Evolutionary conservation across 2,329 filamentous ascomycete species (phyloP), one percentile per base, ranked within the genome.

Genomic region (Bisporella sp.): DNA sequence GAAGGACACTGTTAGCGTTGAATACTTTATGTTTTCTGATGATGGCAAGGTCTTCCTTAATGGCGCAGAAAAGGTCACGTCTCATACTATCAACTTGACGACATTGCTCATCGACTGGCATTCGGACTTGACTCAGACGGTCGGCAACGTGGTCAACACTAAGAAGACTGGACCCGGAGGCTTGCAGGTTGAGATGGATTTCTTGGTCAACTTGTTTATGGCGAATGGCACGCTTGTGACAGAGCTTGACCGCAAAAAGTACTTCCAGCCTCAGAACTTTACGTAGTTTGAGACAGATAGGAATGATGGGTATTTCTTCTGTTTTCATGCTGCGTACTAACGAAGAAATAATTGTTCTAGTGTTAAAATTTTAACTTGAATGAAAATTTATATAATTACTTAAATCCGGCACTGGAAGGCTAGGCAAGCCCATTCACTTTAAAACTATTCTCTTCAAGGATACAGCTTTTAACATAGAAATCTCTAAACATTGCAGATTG

Each of bases 131-230:
- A 56, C 57, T 1, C 63, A 67, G 28, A 67, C 57, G 1, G 21
- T 21, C 21, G 69, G 70, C 0, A 52, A 50, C 2, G 55, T 54
- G 0, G 55, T 55, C 5, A 63, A 58, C 1, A 68, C 61, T 1
- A 74, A 73, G 58, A 66, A 61, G 47, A 73, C 72, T 0, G 62
- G 68, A 5, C 55, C 62, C 0, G 62, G 57, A 1, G 69, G 70
- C 1, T 70, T 73, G 47, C 68, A 71, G 50, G 46, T 74, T 21
- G 50, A 53, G 1, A 71, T 71, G 21, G 65, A 73, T 60, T 64
- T 60, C 2, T 47, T 69, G 56, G 55, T 49, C 4, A 73, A 73
- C 40, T 62, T 69, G 0, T 72, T 73, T 54, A 52, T 68, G 6
- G 68, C 70, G 0, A 72, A 67, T 51, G 72, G 72, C 1, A 73